A percentile compares a stretch with the other conserved stretches of the same genome.
phyloP scores from a whole-genome alignment of 176 grass and related monocot species.

The Avena insularis region DNA sequence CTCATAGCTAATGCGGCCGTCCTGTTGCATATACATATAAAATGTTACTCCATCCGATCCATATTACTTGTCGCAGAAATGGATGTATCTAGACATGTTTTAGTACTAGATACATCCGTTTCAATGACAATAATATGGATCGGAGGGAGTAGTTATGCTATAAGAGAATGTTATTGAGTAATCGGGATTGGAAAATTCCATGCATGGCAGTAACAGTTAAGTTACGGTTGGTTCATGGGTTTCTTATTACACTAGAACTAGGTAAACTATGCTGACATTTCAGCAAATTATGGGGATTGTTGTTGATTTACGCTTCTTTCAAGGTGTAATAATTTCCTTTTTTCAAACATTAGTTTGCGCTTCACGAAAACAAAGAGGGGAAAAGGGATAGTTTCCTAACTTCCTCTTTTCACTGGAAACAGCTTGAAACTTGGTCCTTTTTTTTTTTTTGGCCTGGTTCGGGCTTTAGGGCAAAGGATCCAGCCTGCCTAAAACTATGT shows the following conservation, averaged over 20 bases:
- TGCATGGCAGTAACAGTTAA: neutral
- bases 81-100: too few relatives aligned
- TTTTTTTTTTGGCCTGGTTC: neutral
- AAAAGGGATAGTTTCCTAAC: neutral
- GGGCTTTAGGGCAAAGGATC: neutral
- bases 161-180: conserved; percentile 17
- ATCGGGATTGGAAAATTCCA: neutral
- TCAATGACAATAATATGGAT: too few relatives aligned
- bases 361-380: neutral
- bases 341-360: conserved; percentile 19
- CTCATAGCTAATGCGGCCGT: conserved; percentile 88
- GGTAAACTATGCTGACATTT: conserved; percentile 24
- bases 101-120: too few relatives aligned
- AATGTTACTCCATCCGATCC: conserved; percentile 12
- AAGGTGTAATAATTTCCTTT: neutral
- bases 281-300: conserved; percentile 6
- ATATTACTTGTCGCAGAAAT: too few relatives aligned
- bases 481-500: neutral
- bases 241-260: conserved; percentile 1
- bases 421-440: neutral
- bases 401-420: conserved; percentile 27
- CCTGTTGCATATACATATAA: conserved; percentile 61
- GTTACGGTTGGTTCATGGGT: conserved; percentile 12
- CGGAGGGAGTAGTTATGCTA: neutral
- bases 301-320: conserved; percentile 18